phyloP scores from a whole-genome alignment of 2,329 filamentous ascomycete species.

The Alternaria ventricosa region DNA sequence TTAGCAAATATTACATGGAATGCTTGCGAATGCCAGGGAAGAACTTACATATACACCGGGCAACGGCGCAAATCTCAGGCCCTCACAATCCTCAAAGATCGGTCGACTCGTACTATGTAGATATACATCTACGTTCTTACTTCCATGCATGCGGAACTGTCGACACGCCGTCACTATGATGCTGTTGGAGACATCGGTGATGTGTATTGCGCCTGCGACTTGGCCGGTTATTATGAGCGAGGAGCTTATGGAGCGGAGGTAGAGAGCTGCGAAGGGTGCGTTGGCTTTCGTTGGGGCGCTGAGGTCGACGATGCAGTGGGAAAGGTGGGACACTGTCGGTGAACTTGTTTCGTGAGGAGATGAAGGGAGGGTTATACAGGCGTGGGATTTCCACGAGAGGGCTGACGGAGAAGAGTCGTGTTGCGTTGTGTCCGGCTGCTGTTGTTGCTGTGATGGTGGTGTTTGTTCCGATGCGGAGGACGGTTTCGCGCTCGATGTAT shows the following conservation, averaged over 20 bases:
- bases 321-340: conserved; percentile 73
- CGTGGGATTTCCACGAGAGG: conserved; percentile 38
- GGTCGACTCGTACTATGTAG: conserved; percentile 81
- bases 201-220: conserved; percentile 80
- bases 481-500: neutral
- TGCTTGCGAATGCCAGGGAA: neutral
- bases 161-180: conserved; percentile 75
- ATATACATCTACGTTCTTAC: conserved; percentile 80
- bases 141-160: conserved; percentile 95
- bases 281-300: conserved; percentile 62
- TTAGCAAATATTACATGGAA: neutral
- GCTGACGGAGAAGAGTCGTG: neutral
- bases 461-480: conserved; percentile 11
- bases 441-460: conserved; percentile 46
- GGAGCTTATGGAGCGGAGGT: conserved; percentile 71
- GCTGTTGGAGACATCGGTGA: conserved; percentile 75
- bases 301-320: conserved; percentile 79
- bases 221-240: conserved; percentile 80
- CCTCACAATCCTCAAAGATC: conserved; percentile 88
- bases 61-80: conserved; percentile 79
- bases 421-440: conserved; percentile 19
- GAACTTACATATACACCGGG: conserved; percentile 71
- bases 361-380: conserved; percentile 76
- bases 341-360: conserved; percentile 74
- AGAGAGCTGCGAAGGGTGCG: conserved; percentile 70